phyloP scores from a whole-genome alignment of 208 protist genomes.

The Paratrypanosoma confusum region DNA sequence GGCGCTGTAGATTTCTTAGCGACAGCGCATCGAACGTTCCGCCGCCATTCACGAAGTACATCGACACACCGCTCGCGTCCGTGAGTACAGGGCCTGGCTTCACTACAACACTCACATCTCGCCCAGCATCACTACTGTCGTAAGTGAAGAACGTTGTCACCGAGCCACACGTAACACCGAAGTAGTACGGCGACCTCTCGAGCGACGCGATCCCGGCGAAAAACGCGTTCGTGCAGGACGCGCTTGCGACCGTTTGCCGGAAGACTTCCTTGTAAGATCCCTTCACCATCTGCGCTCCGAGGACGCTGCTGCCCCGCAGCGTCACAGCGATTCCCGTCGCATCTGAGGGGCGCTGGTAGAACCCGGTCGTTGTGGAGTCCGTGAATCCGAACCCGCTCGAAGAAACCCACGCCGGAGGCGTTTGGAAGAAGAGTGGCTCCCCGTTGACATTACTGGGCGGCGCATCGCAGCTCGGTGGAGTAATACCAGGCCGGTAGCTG shows the following conservation, averaged over 20 bases:
- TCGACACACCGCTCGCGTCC: too few species aligned
- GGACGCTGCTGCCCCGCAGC: background rate
- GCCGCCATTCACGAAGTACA: too few species aligned
- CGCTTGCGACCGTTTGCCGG: background rate
- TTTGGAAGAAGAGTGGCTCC: background rate
- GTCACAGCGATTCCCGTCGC: constrained; percentile 1
- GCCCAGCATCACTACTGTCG: too few species aligned
- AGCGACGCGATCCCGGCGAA: constrained; percentile 3
- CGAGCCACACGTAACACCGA: too few species aligned
- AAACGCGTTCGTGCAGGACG: background rate
- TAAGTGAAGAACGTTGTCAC: too few species aligned
- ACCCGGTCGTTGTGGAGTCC: background rate
- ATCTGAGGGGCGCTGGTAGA: background rate
- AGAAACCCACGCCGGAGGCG: constrained; percentile 5
- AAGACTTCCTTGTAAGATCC: constrained; percentile 2
- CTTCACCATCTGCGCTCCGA: background rate
- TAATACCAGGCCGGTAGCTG: constrained; percentile 4
- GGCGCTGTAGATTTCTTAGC: too few species aligned
- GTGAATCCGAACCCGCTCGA: background rate
- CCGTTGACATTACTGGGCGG: background rate
- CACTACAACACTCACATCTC: too few species aligned
- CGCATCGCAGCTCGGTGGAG: constrained; percentile 6
- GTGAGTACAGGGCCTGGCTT: too few species aligned
- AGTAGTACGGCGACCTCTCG: too few species aligned
- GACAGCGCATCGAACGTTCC: too few species aligned